Evolutionary conservation across 2,329 filamentous ascomycete genomes (phyloP), one percentile per base, ranked within the genome.

Genomic region (Volutella citrinella): DNA sequence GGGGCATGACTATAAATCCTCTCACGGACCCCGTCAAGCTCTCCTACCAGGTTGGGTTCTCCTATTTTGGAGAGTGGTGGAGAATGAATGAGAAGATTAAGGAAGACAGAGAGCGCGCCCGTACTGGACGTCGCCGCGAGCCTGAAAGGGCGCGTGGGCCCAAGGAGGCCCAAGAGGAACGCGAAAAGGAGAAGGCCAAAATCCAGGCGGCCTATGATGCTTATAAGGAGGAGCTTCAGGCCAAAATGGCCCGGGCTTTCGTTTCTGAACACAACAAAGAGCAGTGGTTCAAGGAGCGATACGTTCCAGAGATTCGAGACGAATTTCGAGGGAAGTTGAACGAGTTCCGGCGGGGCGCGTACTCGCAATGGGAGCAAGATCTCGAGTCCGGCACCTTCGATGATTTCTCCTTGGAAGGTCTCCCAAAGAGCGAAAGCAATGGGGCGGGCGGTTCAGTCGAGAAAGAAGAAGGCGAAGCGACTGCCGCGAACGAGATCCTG

Each of bases 251-350:
- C 1, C 82, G 89, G 46, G 72, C 78, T 2, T 98, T 98, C 58
- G 93, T 98, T 25, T 79, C 84, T 30, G 84, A 89, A 51, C 93
- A 98, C 64, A 95, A 95, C 59, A 81, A 82, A 26, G 93, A 98
- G 60, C 91, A 98, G 58, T 98, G 93, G 93, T 98, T 98, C 67
- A 87, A 84, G 51, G 93, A 98, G 64, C 82, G 88, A 57, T 98
- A 98, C 52, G 82, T 94, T 19, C 78, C 87, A 2, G 87, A 93
- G 48, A 80, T 91, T 34, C 76, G 87, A 32, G 82, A 90, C 46
- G 73, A 76, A 3, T 79, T 96, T 53, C 82, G 84, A 36, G 69
- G 71, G 40, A 84, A 87, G 52, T 69, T 97, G 33, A 84, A 84
- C 60, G 84, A 89, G 28, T 89, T 87, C 56, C 84, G 94, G 28